These are phyloP conservation scores for Sinapis alba DNA, from an alignment of 441 rosid species.

Conservation along the genomic window DNA sequence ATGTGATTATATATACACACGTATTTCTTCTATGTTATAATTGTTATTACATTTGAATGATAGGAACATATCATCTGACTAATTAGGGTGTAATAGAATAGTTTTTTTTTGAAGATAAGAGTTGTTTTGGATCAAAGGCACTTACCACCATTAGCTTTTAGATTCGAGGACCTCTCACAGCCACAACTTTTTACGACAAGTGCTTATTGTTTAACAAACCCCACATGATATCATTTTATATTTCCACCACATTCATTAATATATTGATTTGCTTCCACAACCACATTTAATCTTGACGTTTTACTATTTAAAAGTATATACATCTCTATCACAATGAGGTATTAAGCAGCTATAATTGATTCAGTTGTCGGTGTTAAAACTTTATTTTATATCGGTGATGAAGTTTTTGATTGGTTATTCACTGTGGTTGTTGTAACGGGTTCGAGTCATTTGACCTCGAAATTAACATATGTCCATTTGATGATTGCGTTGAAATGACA, in stretches of 20 bases:
- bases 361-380: constrained; percentile 29
- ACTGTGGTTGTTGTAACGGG: constrained; percentile 23
- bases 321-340: constrained; percentile 38
- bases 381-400: constrained; percentile 2
- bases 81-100: constrained; percentile 2
- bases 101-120: not conserved
- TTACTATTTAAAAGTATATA: not conserved
- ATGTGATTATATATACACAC: not conserved
- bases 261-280: constrained; percentile 24
- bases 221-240: constrained; percentile 39
- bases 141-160: constrained; percentile 36
- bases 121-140: constrained; percentile 40
- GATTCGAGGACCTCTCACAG: constrained; percentile 36
- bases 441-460: not conserved
- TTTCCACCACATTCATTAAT: constrained; percentile 22
- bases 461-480: not conserved
- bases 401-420: constrained; percentile 25
- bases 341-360: constrained; percentile 15
- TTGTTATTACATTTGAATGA: constrained; percentile 10
- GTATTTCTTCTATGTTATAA: not conserved
- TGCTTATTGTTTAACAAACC: constrained; percentile 38
- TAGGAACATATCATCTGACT: constrained; percentile 28
- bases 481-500: constrained; percentile 15
- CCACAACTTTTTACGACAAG: constrained; percentile 39
- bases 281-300: constrained; percentile 29